Conservation (phyloP, 2,329 filamentous ascomycete species). For the Aspergillus ochraceus region DNA sequence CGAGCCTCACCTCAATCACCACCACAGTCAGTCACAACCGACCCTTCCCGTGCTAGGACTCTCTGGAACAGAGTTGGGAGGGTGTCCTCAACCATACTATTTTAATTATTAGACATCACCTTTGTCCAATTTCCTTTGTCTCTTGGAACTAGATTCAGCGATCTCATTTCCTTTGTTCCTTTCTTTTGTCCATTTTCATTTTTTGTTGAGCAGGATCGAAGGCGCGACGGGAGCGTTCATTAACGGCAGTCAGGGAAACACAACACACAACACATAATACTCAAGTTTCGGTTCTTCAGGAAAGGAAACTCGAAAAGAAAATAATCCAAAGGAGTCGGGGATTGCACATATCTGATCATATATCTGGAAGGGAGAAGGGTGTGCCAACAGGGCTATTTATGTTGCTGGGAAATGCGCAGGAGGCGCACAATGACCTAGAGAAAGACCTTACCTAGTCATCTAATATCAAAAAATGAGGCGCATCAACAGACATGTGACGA, state of each 20-base stretch:
- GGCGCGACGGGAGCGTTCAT: neutral
- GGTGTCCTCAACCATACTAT: slow-evolving; percentile 28
- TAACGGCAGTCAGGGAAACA: neutral
- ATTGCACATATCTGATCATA: neutral
- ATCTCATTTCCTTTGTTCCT: neutral
- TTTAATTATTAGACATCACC: slow-evolving; percentile 23
- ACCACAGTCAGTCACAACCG: slow-evolving; percentile 8
- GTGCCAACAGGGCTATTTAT: neutral
- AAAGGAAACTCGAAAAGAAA: neutral
- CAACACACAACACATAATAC: neutral
- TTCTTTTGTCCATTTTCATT: neutral
- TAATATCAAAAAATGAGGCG: neutral
- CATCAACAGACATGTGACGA: neutral
- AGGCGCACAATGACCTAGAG: neutral
- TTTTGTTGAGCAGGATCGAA: neutral
- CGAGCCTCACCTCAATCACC: slow-evolving; percentile 9
- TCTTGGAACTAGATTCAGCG: neutral
- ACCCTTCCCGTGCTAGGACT: slow-evolving; percentile 15
- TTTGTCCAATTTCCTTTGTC: slow-evolving; percentile 4
- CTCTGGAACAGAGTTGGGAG: slow-evolving; percentile 17
- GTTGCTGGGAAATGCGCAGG: neutral
- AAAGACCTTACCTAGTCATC: neutral
- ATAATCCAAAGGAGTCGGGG: neutral
- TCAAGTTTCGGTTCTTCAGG: neutral
- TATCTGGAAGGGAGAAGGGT: neutral